Base-by-base conservation (phyloP, 495 filamentous ascomycete genomes). In the Trichocladium antarcticum region DNA sequence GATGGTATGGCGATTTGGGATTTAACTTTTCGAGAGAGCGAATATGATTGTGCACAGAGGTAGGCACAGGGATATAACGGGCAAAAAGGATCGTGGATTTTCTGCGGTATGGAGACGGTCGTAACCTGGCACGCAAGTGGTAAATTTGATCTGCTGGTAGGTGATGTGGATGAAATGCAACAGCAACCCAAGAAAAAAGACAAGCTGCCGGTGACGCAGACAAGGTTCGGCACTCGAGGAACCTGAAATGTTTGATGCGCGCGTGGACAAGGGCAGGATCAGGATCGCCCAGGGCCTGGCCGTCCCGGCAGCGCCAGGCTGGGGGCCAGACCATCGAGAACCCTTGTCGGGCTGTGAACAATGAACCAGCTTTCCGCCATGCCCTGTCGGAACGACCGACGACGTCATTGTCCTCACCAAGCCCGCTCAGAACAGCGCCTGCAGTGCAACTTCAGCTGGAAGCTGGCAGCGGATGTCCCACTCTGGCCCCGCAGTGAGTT, bases 341-440 rank as follows among this genome's bases (percentile, higher is more conserved):
- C 17, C 20, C 45, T 36, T 14, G 20, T 16, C 8, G 20, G 19
- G 7, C 22, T 16, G 28, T 40, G 42, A 16, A 45, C 49, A 45
- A 29, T n/a, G 31, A 32, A 32, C 31, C 12, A 4, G 3, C 2
- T 11, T 6, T 14, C 31, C 2, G 12, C 31, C 31, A 32, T 22
- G 17, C 6, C 21, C 6, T 8, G 7, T 29, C 27, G 27, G 27
- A 14, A 28, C 12, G 14, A 21, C 17, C 14, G 39, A 49, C 53
- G 53, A 55, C 53, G 53, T 55, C 53, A 55, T 55, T 36, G 42
- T 21, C n/a, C 32, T 29, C 14, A 17, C 24, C 32, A 37, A 29
- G 16, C 5, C 9, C 17, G 7, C 17, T 11, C 3, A 11, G 32
- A 32, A 42, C 20, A 21, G 31, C 12, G 41, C 42, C 49, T 38